Evolutionary conservation across 345 rosid genomes (phyloP).

Genomic region (Salix udensis): DNA sequence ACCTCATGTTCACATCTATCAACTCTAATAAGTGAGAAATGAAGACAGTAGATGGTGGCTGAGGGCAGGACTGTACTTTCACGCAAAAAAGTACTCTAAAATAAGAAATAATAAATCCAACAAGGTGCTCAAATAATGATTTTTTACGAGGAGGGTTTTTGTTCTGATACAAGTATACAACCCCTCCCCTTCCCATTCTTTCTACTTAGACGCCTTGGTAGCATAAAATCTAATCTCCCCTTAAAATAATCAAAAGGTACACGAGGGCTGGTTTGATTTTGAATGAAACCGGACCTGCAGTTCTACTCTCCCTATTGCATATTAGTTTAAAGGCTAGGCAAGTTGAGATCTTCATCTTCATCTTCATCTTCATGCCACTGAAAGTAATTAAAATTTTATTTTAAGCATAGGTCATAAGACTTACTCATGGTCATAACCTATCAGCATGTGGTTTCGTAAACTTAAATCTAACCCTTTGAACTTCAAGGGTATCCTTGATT

Average conservation of each 20-base stretch:
- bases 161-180: not conserved
- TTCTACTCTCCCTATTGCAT: not conserved
- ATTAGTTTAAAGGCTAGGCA: constrained; percentile 20
- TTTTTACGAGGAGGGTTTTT: not conserved
- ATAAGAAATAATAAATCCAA: not conserved
- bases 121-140: not conserved
- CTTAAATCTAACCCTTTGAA: constrained; percentile 18
- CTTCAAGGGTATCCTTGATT: constrained; percentile 7
- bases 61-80: constrained; percentile 7
- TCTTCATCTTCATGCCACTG: constrained; percentile 8
- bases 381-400: constrained; percentile 2
- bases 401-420: constrained; percentile 3
- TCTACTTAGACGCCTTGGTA: not conserved
- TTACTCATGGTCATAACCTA: not conserved
- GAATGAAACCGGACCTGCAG: not conserved
- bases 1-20: constrained; percentile 1
- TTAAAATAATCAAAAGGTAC: not conserved
- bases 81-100: not conserved
- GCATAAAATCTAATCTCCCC: not conserved
- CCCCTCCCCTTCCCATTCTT: not conserved
- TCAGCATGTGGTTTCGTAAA: constrained; percentile 35
- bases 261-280: not conserved
- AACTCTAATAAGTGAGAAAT: not conserved
- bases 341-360: constrained; percentile 35
- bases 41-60: not conserved